Percentiles rank a stretch among this genome's conserved stretches.
Conservation (phyloP, 2,329 filamentous ascomycete species). For the Xylariales sp. region DNA sequence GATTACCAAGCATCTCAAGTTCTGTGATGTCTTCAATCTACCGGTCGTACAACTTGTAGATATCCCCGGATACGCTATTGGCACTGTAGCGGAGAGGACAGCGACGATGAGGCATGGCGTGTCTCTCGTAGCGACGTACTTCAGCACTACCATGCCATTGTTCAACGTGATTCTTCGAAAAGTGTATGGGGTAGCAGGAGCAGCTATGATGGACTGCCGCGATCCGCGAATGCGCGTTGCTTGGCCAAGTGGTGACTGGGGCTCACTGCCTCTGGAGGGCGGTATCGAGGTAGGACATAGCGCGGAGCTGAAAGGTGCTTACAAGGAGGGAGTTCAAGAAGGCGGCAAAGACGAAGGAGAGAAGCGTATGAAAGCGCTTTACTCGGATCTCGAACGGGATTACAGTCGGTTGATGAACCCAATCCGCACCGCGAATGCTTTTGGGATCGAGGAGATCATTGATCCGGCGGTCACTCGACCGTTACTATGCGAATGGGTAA, state of each 20-base stretch:
- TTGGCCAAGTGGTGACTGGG: slow-evolving; percentile 62
- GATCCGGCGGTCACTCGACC: slow-evolving; percentile 55
- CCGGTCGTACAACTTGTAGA: slow-evolving; percentile 61
- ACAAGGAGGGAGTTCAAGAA: slow-evolving; percentile 16
- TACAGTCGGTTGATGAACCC: slow-evolving; percentile 61
- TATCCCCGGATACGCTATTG: slow-evolving; percentile 59
- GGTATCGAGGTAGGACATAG: slow-evolving; percentile 62
- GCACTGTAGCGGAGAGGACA: slow-evolving; percentile 56
- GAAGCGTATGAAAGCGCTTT: slow-evolving; percentile 40
- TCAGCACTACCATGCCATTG: slow-evolving; percentile 56
- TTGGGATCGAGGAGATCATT: slow-evolving; percentile 61
- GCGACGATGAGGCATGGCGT: slow-evolving; percentile 63
- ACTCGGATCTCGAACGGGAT: slow-evolving; percentile 53
- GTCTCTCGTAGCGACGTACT: slow-evolving; percentile 56
- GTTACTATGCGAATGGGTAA: slow-evolving; percentile 51
- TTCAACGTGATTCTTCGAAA: slow-evolving; percentile 59
- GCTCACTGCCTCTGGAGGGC: slow-evolving; percentile 56
- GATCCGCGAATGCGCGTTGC: slow-evolving; percentile 57
- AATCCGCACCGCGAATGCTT: slow-evolving; percentile 58
- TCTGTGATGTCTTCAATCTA: slow-evolving; percentile 62
- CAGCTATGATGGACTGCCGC: slow-evolving; percentile 58
- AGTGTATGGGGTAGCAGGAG: slow-evolving; percentile 60
- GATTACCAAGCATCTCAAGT: slow-evolving; percentile 54
- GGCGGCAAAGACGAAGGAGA: slow-evolving; percentile 16
- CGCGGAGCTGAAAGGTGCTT: slow-evolving; percentile 48